Evolutionary conservation across 2,329 filamentous ascomycete species (phyloP).

Genomic region (Tolypocladium cylindrosporum): DNA sequence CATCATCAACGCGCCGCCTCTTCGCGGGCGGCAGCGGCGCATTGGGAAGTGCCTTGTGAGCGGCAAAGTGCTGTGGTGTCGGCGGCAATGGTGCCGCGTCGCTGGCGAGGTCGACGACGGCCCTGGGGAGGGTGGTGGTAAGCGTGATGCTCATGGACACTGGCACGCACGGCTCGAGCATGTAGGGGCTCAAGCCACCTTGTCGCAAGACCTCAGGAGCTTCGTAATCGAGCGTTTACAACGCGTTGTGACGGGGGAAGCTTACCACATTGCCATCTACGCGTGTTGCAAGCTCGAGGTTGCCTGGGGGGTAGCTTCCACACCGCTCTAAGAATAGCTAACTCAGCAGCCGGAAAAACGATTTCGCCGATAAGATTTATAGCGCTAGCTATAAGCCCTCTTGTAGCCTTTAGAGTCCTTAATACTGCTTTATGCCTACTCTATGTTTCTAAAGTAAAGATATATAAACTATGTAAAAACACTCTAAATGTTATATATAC

Average conservation of each 20-base stretch:
- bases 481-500: rapidly evolving
- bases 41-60: not conserved
- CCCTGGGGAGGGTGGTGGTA: constrained; percentile 13
- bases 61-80: constrained; percentile 2
- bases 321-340: not conserved
- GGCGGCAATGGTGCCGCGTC: constrained; percentile 8
- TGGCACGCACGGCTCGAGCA: not conserved
- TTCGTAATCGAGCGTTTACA: not conserved
- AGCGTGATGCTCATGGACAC: constrained; percentile 16
- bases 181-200: not conserved
- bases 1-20: constrained; percentile 16
- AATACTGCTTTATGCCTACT: too few species aligned
- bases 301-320: not conserved
- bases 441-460: too few species aligned
- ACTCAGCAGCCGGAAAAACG: not conserved
- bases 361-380: not conserved
- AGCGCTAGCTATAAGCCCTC: not conserved
- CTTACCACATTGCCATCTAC: not conserved
- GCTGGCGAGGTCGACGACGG: constrained; percentile 18
- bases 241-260: not conserved
- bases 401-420: not conserved
- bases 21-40: constrained; percentile 22
- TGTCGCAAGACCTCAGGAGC: not conserved
- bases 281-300: not conserved
- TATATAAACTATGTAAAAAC: not conserved